A percentile compares a stretch with the other conserved stretches of the same genome.
Evolutionary conservation across 2,329 filamentous ascomycete species (phyloP).

Genomic region (Whalleya microplaca): DNA sequence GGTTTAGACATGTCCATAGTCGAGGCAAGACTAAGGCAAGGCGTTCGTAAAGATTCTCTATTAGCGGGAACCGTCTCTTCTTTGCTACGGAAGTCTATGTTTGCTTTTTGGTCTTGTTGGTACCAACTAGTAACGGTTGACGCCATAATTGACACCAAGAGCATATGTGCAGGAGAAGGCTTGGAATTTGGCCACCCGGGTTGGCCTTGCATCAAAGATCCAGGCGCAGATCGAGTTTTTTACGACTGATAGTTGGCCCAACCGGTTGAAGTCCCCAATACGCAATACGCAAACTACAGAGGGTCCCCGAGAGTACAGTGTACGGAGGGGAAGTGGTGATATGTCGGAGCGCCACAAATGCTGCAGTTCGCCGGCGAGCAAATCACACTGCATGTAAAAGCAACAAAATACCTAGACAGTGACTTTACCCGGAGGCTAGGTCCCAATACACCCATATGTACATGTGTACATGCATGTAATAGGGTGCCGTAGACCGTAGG

Average conservation of each 20-base stretch:
- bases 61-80: neutral
- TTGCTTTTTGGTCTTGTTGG: neutral
- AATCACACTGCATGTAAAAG: conserved; percentile 13
- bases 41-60: neutral
- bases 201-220: conserved; percentile 14
- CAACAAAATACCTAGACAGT: neutral
- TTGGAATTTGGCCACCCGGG: conserved; percentile 8
- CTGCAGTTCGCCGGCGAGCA: conserved; percentile 31
- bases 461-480: neutral
- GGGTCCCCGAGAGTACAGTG: conserved; percentile 22
- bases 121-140: conserved; percentile 1
- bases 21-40: neutral
- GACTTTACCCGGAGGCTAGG: conserved; percentile 25
- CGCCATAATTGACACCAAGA: neutral
- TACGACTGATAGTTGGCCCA: conserved; percentile 18
- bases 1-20: neutral
- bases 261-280: conserved; percentile 21
- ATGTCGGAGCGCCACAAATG: conserved; percentile 24
- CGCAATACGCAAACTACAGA: neutral
- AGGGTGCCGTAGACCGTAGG: conserved; percentile 11
- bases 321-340: conserved; percentile 14
- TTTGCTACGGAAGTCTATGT: neutral
- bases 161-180: conserved; percentile 1
- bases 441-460: conserved; percentile 1
- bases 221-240: conserved; percentile 14